Base-by-base conservation (phyloP, 305 asterid species). In the Lippia alba region DNA sequence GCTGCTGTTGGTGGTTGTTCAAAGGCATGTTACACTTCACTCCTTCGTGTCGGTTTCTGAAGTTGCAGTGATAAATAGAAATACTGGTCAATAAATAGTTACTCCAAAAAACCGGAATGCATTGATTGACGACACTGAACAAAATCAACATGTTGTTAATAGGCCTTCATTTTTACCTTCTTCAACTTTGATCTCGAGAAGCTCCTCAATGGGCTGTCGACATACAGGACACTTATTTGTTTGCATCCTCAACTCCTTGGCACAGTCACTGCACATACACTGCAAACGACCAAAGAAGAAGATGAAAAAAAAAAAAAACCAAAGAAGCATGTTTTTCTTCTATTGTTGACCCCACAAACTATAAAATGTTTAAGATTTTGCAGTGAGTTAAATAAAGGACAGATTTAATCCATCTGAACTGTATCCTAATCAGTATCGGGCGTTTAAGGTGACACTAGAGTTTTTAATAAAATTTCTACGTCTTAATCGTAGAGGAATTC, bases 211-310 rank as follows among this genome's bases (percentile, higher is more conserved):
- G 59, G 97, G 93, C 76, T 89, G 96, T 68, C 96, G 88, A 67
- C 97, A 91, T 61, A 91, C 90, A 4, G 97, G 96, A 68, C 96
- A 89, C 76, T 87, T 91, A 12, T 91, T 83, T 56, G 97, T 83
- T 71, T 87, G 97, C 76, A 84, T 80, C 85, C 97, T 91, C 86
- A 91, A 69, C 74, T 82, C 90, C 71, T 91, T 87, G 40, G 97
- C 97, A 34, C 97, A 91, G 41, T 80, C 95, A 8, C 95, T 72
- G 79, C 97, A 91, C 91, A 89, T 74, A 59, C 96, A 91, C 96
- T 91, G 85, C 72, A 82, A 73, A 72, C 30, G 64, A 81, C 3
- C 57, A 67, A 59, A 36, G 33, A 20, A 15, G n/a, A 18, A 20
- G 40, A 24, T 15, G 8, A n/a, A 34, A 18, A 10, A 2, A 56